Conservation (phyloP, 2,329 filamentous ascomycete genomes). For the Daldinia sp. region DNA sequence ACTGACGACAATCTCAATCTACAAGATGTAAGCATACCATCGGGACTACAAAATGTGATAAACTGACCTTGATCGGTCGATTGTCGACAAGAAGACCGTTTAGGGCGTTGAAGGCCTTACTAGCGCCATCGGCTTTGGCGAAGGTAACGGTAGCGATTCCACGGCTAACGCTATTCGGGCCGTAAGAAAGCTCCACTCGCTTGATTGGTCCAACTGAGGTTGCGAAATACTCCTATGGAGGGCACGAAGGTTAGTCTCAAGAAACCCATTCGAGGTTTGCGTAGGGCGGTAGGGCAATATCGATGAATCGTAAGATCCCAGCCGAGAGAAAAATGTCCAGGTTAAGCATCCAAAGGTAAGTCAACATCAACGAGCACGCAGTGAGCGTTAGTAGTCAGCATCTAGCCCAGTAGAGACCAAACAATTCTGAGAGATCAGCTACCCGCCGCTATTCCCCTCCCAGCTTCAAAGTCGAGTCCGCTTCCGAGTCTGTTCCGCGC, state of each 20-base stretch:
- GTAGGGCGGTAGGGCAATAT: conserved; percentile 42
- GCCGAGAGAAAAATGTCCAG: conserved; percentile 34
- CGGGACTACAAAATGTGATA: not conserved
- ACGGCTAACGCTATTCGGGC: conserved; percentile 88
- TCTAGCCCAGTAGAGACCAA: conserved; percentile 12
- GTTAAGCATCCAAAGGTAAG: conserved; percentile 39
- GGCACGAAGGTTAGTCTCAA: conserved; percentile 72
- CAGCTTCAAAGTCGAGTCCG: conserved; percentile 3
- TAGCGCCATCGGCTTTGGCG: conserved; percentile 79
- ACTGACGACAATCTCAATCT: conserved; percentile 92
- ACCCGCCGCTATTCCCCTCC: not conserved
- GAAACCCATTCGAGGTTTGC: conserved; percentile 50
- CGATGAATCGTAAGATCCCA: conserved; percentile 40
- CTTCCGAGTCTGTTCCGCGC: not conserved
- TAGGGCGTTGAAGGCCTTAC: conserved; percentile 81
- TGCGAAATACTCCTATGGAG: conserved; percentile 91
- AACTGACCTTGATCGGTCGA: conserved; percentile 85
- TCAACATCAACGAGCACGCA: conserved; percentile 68
- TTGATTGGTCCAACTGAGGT: conserved; percentile 90
- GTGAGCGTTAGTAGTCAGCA: conserved; percentile 56
- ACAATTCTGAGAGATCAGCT: conserved; percentile 13
- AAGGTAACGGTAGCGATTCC: conserved; percentile 93
- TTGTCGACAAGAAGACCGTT: conserved; percentile 92
- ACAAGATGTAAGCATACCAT: conserved; percentile 38
- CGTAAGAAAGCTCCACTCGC: conserved; percentile 90